Conservation (phyloP, 2,329 filamentous ascomycete species). For the Elsinoe fawcettii region DNA sequence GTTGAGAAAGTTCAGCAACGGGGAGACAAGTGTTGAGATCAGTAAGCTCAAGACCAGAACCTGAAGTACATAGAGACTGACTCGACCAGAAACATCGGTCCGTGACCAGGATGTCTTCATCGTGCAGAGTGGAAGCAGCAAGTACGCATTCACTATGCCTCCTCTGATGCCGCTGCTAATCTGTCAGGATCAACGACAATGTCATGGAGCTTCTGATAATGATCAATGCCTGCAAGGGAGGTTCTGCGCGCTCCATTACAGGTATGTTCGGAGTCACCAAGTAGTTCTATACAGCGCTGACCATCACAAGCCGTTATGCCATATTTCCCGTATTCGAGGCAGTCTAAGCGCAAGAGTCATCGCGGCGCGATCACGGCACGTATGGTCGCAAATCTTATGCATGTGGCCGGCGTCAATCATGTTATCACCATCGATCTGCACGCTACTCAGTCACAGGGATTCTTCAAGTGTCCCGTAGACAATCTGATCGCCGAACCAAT, state of each 20-base stretch:
- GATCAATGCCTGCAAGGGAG: slow-evolving; percentile 97
- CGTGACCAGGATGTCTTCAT: slow-evolving; percentile 99
- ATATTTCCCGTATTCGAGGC: slow-evolving; percentile 98
- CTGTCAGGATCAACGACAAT: slow-evolving; percentile 76
- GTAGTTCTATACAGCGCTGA: neutral
- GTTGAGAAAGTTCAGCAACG: slow-evolving; percentile 61
- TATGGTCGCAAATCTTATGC: slow-evolving; percentile 91
- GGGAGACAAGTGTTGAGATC: slow-evolving; percentile 62
- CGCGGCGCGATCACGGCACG: slow-evolving; percentile 91
- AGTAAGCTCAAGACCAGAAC: too few species aligned
- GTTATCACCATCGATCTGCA: slow-evolving; percentile 96
- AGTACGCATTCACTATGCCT: slow-evolving; percentile 34
- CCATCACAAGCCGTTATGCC: slow-evolving; percentile 63
- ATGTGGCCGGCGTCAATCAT: slow-evolving; percentile 91
- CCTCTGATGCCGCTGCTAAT: slow-evolving; percentile 21
- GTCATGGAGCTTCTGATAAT: slow-evolving; percentile 99
- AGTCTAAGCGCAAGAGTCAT: slow-evolving; percentile 98
- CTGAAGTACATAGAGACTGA: neutral
- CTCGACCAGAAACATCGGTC: slow-evolving; percentile 52
- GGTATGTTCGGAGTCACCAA: too few species aligned
- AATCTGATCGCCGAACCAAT: slow-evolving; percentile 94
- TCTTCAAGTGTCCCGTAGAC: slow-evolving; percentile 96
- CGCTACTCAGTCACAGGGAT: slow-evolving; percentile 92
- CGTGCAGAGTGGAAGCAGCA: slow-evolving; percentile 89
- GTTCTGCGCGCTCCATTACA: slow-evolving; percentile 92